phyloP scores from a whole-genome alignment of 2,329 filamentous ascomycete species.

The Xylaria multiplex region DNA sequence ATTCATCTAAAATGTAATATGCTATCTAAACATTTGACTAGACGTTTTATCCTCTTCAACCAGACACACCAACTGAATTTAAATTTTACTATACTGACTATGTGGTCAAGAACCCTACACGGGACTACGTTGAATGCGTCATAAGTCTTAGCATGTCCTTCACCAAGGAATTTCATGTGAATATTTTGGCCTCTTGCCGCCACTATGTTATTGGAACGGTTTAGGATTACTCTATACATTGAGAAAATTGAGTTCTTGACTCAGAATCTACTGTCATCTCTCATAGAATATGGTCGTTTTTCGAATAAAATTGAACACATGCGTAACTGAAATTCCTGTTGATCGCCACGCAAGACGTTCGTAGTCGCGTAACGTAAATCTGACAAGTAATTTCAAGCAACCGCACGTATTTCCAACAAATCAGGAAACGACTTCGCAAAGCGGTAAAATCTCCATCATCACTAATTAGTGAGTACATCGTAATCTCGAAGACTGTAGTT shows the following conservation, averaged over 20 bases:
- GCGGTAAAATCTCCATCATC: not conserved
- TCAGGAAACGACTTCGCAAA: not conserved
- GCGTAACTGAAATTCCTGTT: conserved; percentile 5
- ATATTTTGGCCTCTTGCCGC: not conserved
- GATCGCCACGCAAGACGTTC: conserved; percentile 5
- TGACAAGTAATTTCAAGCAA: not conserved
- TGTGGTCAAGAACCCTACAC: not conserved
- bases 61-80: not conserved
- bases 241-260: not conserved
- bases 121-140: not conserved
- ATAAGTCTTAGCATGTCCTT: not conserved
- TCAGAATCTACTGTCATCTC: not conserved
- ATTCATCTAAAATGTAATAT: too few relatives aligned
- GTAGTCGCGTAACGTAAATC: not conserved
- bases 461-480: not conserved
- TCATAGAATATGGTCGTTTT: not conserved
- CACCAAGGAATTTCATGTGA: not conserved
- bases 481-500: not conserved
- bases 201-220: not conserved
- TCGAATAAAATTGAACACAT: not conserved
- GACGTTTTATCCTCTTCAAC: not conserved
- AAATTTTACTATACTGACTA: not conserved
- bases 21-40: not conserved
- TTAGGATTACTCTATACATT: not conserved
- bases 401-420: not conserved